Base-by-base conservation (phyloP, 192 early-diverging fungal species). In the Helicostylum pulchrum region DNA sequence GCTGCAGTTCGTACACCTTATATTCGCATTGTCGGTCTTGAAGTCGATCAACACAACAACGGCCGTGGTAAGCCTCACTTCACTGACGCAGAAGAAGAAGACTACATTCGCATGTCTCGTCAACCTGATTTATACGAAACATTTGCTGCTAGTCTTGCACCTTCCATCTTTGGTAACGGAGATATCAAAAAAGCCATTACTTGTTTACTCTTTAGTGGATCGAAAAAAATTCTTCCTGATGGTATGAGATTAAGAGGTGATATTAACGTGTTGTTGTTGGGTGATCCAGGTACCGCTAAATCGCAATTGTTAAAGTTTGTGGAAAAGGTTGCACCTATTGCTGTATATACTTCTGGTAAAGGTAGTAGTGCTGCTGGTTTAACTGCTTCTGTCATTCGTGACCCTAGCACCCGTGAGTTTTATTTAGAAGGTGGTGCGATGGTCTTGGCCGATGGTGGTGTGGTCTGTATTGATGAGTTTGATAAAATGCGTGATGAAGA, bases 401-500 rank as follows among this genome's bases (percentile, higher is more conserved):
- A 99, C 72, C 88, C 93, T 10, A 77, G 85, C 52, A 87, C 92
- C 55, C 83, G 97, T 32, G 97, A 98, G 71, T 99, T 99, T 73
- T 91, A 93, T 64, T 79, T 99, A 44, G 97, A 99, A 78, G 97
- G 93, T 59, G 97, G 97, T 36, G 97, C 97, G 1, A 98, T 99
- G 96, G 96, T 99, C 20, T 82, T 99, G 64, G 95, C 95, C 4
- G 96, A 98, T 75, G 94, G 96, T 52, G 97, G 96, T 71, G 95
- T 98, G 49, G 95, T 99, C 43, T 99, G 97, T 80, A 99, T 99
- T 73, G 97, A 99, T 81, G 97, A 99, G 81, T 99, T 99, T 75
- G 97, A 99, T 78, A 99, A 99, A 82, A 99, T 99, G 97, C 85
- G 95, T 64, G 95, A 98, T 49, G 96, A 98, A 78, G 97, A 99